These are phyloP conservation scores for Pseudogymnoascus sp. DNA, from an alignment of 2,329 filamentous ascomycete genomes.

Conservation along the genomic window DNA sequence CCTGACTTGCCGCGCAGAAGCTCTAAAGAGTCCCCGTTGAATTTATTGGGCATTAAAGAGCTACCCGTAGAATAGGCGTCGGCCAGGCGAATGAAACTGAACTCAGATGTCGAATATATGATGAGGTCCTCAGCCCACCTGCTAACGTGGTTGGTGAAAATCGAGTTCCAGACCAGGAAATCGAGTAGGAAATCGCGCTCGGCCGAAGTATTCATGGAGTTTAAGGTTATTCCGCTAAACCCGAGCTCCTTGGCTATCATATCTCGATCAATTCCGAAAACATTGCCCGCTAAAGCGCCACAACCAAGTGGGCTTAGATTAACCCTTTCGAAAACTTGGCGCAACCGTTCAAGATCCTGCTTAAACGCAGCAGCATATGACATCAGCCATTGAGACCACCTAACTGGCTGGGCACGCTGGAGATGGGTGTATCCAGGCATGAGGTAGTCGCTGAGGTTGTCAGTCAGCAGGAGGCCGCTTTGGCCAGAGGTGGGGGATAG, in stretches of 20 bases:
- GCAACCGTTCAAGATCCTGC: conserved; percentile 67
- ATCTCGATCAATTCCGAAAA: conserved; percentile 72
- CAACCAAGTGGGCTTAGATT: conserved; percentile 44
- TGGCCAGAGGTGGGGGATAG: neutral
- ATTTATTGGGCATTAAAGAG: conserved; percentile 74
- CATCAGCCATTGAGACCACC: conserved; percentile 76
- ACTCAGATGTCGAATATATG: conserved; percentile 69
- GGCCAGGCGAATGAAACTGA: conserved; percentile 65
- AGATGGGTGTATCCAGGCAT: conserved; percentile 89
- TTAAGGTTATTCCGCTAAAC: conserved; percentile 66
- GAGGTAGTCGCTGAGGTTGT: conserved; percentile 43
- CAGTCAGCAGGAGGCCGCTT: neutral
- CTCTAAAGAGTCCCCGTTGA: conserved; percentile 67
- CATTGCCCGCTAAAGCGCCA: conserved; percentile 70
- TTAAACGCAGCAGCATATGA: conserved; percentile 65
- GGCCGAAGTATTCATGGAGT: conserved; percentile 67
- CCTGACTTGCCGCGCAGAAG: conserved; percentile 69
- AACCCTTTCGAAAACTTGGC: conserved; percentile 64
- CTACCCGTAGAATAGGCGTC: conserved; percentile 75
- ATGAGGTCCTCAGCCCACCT: conserved; percentile 82
- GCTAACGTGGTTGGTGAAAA: conserved; percentile 71
- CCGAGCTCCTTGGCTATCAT: conserved; percentile 73
- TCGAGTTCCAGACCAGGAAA: conserved; percentile 69
- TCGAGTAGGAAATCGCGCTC: conserved; percentile 80
- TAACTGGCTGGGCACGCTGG: conserved; percentile 71